A percentile compares a stretch with the other conserved stretches of the same genome.
Evolutionary conservation across 2,329 filamentous ascomycete species (phyloP).

Genomic region (Aspergillus oerlinghausenensis): DNA sequence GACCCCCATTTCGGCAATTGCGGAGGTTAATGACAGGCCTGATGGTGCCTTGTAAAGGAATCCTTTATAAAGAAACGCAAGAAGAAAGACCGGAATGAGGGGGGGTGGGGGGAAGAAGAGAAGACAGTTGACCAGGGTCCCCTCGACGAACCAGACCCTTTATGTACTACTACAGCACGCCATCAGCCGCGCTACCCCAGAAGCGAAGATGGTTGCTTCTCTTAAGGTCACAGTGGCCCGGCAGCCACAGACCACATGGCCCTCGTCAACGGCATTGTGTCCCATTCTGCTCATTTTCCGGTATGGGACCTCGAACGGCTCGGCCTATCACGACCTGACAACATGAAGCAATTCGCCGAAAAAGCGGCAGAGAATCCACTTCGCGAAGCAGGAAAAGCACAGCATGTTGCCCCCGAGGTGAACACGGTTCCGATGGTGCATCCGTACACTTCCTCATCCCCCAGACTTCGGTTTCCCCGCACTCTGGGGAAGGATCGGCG

Average conservation of each 20-base stretch:
- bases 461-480: constrained; percentile 4
- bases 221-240: neutral
- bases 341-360: neutral
- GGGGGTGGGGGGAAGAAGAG: neutral
- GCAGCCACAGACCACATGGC: neutral
- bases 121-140: neutral
- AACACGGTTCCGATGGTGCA: neutral
- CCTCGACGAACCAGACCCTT: neutral
- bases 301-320: neutral
- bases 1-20: constrained; percentile 22
- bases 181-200: neutral
- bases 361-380: neutral
- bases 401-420: neutral
- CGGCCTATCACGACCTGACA: neutral
- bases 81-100: neutral
- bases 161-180: neutral
- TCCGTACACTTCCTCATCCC: neutral
- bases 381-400: neutral
- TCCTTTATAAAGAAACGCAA: neutral
- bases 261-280: neutral
- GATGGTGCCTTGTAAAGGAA: neutral
- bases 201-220: neutral
- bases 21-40: neutral
- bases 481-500: constrained; percentile 14
- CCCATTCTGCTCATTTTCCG: neutral